Conservation (phyloP, 169 alveolate species). For the Perkinsus marinus region DNA sequence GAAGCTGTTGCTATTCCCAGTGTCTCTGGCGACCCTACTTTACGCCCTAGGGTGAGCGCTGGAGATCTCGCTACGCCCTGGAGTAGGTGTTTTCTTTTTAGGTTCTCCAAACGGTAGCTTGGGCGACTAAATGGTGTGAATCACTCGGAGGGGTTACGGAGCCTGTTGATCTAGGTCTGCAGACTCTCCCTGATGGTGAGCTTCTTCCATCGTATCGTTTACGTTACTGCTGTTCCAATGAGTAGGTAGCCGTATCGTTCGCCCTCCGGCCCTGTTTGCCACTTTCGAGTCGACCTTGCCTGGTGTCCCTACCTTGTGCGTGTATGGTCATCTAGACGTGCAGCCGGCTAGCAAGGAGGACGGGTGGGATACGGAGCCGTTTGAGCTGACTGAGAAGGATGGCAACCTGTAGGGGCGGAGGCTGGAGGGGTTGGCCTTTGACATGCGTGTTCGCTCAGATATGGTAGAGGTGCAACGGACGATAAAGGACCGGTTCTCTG, state of each 20-base stretch:
- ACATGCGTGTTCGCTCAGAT: background rate
- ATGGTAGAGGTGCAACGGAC: background rate
- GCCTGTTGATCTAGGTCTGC: background rate
- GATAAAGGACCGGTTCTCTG: background rate
- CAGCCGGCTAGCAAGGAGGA: background rate
- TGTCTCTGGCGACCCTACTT: background rate
- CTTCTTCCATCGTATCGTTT: background rate
- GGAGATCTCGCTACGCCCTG: background rate
- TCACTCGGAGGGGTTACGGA: background rate
- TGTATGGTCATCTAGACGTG: background rate
- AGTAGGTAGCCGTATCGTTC: background rate
- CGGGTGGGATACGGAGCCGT: conserved; percentile 2
- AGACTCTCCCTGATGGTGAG: background rate
- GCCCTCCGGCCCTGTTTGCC: background rate
- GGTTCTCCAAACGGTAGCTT: background rate
- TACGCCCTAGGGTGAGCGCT: background rate
- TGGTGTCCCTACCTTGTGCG: background rate
- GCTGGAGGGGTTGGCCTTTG: background rate
- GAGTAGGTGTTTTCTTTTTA: background rate
- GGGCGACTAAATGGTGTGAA: background rate
- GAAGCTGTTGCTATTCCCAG: background rate
- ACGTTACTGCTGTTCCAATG: background rate
- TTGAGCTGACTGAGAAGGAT: background rate
- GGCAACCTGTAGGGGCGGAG: background rate
- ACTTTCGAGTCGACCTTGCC: background rate